Base-by-base conservation (phyloP, 1,284 basidiomycete genomes). In the Rhodotorula sp. region DNA sequence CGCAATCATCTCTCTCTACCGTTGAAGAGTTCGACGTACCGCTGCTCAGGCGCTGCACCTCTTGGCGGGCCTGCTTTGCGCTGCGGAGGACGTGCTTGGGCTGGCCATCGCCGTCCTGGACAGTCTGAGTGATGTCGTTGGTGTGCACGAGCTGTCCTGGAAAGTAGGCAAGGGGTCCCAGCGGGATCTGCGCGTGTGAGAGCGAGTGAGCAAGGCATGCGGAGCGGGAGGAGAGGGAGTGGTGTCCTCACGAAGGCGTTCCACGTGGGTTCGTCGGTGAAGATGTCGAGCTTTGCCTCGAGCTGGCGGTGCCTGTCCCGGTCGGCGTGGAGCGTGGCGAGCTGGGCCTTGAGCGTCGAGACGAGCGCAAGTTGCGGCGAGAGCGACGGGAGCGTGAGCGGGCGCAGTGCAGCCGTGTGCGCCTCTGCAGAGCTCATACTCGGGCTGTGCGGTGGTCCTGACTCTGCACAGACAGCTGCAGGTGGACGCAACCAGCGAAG, bases 231-330 rank as follows among this genome's bases (percentile, higher is more conserved):
- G n/a, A 25, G 46, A 27, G 23, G 34, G 14, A 17, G n/a, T 27
- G 13, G 9, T 2, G 9, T 0, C 59, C 71, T 46, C 41, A 73
- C 74, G 42, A 53, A 69, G 10, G 74, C 74, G n/a, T 75, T 48
- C 72, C 72, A 75, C 2, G 49, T 41, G 4, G 74, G 74, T 13
- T 75, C 69, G 48, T 75, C 74, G 12, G 74, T 72, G 57, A 75
- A 63, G 1, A 25, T 53, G 7, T 54, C 69, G 10, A 75, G 70
- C 52, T 72, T 73, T 25, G 5, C 19, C 19, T 59, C 10, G 23
- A 74, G 49, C 16, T 54, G n/a, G 19, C 10, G 17, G 57, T 58
- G 68, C 27, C 23, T 54, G 23, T 61, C 41, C 41, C 66, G 21
- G 16, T 60, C 2, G 12, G 19, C 7, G 3, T 66, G 12, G 57